A percentile compares a stretch with the other conserved stretches of the same genome.
Conservation (phyloP, 208 protist genomes). For the Borovskyia barvae region DNA sequence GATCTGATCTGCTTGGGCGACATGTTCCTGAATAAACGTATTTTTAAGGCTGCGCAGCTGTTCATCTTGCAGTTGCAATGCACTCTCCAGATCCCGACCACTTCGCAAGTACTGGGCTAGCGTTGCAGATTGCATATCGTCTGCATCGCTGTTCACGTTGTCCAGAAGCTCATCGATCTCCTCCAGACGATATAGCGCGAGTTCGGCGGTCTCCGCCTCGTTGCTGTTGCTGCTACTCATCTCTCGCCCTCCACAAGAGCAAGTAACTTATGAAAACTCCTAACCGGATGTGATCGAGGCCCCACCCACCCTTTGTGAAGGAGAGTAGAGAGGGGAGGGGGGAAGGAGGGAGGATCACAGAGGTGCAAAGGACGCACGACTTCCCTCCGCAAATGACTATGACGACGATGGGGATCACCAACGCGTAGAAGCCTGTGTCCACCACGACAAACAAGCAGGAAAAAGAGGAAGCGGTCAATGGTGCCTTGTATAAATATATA, state of each 20-base stretch:
- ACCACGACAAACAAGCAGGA: too few relatives aligned
- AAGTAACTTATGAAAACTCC: too few relatives aligned
- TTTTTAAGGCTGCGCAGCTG: conserved; percentile 59
- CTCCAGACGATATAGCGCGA: conserved; percentile 46
- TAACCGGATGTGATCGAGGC: too few relatives aligned
- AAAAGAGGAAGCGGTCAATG: too few relatives aligned
- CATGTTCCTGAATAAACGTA: conserved; percentile 62
- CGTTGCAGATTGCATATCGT: conserved; percentile 21
- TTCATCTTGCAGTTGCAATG: conserved; percentile 52
- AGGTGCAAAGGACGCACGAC: too few relatives aligned
- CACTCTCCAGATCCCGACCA: conserved; percentile 39
- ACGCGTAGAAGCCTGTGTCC: too few relatives aligned
- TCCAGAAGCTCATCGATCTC: conserved; percentile 77
- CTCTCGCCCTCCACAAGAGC: neutral
- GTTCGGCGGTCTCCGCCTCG: conserved; percentile 40
- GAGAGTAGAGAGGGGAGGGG: too few relatives aligned
- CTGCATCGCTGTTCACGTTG: conserved; percentile 37
- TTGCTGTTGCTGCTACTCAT: conserved; percentile 11
- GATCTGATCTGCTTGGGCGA: conserved; percentile 54
- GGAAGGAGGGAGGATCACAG: too few relatives aligned
- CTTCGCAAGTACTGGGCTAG: conserved; percentile 58
- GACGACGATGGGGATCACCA: too few relatives aligned
- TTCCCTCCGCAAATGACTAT: too few relatives aligned
- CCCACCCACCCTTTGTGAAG: too few relatives aligned
- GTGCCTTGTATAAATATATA: too few relatives aligned